Base-by-base conservation (phyloP, 768 basidiomycete genomes). In the Amanita rubescens region DNA sequence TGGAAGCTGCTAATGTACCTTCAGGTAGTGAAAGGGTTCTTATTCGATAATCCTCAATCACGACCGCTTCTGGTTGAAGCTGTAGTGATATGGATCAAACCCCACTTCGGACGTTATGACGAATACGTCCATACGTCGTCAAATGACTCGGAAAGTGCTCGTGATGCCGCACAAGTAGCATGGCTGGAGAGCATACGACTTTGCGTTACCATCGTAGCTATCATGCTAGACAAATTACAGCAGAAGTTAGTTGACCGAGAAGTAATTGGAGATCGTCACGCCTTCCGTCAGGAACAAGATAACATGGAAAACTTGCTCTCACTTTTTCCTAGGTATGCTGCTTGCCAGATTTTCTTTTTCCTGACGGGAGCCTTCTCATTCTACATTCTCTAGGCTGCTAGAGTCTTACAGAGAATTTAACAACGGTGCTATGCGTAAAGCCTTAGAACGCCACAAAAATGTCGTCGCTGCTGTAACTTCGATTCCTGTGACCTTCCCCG, bases 1-100 rank as follows among this genome's bases (percentile, higher is more conserved):
- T 92, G 92, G 87, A 94, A 94, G 67, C 77, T 98, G 43, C 86
- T 95, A 60, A 87, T 96, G 82, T 90, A 94, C 63, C 76, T 94
- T 34, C 93, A 95, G 62, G 82, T 97, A 55, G 90, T 93, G 22
- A 88, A 90, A 61, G 84, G 88, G 19, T 88, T 90, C 68, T 67
- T 94, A 46, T 95, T 97, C 64, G 90, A 94, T 61, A 82, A 87
- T 55, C 71, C 86, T 0, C 78, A 89, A 51, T 85, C 88, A 12
- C 82, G 95, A 25, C 76, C 85, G 1, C 69, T 88, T 5, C 74
- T 98, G 2, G 84, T 95, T 6, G 94, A 96, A 58, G 82, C 86
- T 17, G 82, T 97, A 24, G 84, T 94, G 9, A 80, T 86, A 19
- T 97, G 94, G 94, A 86, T 98, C 59, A 95, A 94, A 64, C 92